Evolutionary conservation across 805 yeast genomes (phyloP).

Genomic region (Peterozyma toletana): DNA sequence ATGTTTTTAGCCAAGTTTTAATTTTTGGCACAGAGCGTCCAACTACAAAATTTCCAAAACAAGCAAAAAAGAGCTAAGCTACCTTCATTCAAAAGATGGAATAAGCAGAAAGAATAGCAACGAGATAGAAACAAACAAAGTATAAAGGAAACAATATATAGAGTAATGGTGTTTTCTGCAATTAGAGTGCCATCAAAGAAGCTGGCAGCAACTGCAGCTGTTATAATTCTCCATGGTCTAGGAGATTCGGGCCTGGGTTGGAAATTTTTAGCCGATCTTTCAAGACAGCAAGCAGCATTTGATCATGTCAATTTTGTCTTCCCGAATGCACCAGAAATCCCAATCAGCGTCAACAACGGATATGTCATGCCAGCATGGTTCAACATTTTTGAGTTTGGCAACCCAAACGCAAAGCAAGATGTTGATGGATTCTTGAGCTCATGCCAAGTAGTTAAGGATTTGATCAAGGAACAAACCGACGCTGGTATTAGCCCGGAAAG

Average conservation of each 20-base stretch:
- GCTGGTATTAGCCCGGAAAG: conserved; percentile 51
- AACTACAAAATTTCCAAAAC: too few species aligned
- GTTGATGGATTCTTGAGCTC: conserved; percentile 45
- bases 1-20: too few species aligned
- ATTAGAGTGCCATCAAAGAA: conserved; percentile 30
- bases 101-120: conserved; percentile 24
- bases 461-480: conserved; percentile 47
- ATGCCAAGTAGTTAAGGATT: conserved; percentile 33
- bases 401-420: conserved; percentile 40
- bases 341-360: conserved; percentile 66
- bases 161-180: conserved; percentile 16
- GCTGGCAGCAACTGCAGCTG: conserved; percentile 46
- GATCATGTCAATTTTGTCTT: conserved; percentile 67
- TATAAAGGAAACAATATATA: neutral
- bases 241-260: conserved; percentile 92
- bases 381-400: conserved; percentile 56
- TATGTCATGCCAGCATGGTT: conserved; percentile 80
- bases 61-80: neutral
- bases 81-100: conserved; percentile 12
- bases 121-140: conserved; percentile 8
- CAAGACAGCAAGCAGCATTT: conserved; percentile 36
- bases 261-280: conserved; percentile 69
- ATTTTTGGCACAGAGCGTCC: too few species aligned
- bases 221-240: conserved; percentile 80
- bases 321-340: conserved; percentile 80